Evolutionary conservation across 331 rosid species (phyloP).

Genomic region (Acacia pycnantha): DNA sequence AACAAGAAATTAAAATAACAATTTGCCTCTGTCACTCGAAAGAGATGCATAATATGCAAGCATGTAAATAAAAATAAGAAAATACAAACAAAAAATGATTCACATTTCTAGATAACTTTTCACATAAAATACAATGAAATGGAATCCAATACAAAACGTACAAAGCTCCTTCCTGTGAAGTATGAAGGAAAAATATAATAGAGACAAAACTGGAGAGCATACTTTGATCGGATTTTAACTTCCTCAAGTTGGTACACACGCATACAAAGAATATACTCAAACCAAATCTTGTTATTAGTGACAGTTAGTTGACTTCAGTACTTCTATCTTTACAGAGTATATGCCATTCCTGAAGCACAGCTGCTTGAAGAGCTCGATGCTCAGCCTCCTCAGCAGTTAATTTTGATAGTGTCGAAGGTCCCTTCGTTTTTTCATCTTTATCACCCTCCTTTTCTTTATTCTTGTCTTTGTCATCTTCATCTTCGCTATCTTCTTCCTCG

Average conservation of each 20-base stretch:
- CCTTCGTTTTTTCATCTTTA: constrained; percentile 68
- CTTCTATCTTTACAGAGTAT: constrained; percentile 80
- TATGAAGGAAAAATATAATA: neutral
- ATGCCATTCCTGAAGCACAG: constrained; percentile 98
- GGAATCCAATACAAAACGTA: constrained; percentile 18
- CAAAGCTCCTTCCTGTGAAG: constrained; percentile 26
- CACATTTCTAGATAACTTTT: constrained; percentile 10
- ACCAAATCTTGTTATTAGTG: constrained; percentile 6
- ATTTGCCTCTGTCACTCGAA: too few relatives aligned
- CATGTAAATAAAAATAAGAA: neutral
- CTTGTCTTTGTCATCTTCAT: constrained; percentile 33
- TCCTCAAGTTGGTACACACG: constrained; percentile 29
- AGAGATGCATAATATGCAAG: neutral
- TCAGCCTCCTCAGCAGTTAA: constrained; percentile 95
- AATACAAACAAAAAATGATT: neutral
- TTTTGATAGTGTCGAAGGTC: constrained; percentile 87
- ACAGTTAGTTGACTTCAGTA: constrained; percentile 55
- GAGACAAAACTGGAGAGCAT: constrained; percentile 29
- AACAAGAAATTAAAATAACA: too few relatives aligned
- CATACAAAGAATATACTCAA: constrained; percentile 41
- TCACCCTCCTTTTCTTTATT: constrained; percentile 49
- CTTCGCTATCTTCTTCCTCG: constrained; percentile 46
- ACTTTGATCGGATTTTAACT: constrained; percentile 15
- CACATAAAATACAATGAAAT: constrained; percentile 6
- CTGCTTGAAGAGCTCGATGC: constrained; percentile 97